Base-by-base conservation (phyloP, 495 filamentous ascomycete genomes). In the Neurospora sp. region DNA sequence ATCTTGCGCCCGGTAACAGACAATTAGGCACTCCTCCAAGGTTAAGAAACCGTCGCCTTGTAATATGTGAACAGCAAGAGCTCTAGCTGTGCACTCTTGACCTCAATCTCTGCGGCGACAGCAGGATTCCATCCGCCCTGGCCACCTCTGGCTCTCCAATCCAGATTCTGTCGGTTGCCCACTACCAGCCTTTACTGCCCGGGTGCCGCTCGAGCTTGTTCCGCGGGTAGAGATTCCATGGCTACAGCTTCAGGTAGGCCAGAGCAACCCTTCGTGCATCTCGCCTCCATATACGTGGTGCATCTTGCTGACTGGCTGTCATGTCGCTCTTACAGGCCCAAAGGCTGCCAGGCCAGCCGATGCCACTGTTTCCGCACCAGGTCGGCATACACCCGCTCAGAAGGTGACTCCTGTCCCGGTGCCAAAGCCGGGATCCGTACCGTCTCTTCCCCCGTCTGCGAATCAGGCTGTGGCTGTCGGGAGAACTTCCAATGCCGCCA, bases 341-440 rank as follows among this genome's bases (percentile, higher is more conserved):
- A 76, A 76, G 71, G 71, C 74, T 31, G 38, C n/a, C 16, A 72
- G 69, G 69, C 75, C 74, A 11, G 54, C 71, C 18, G 72, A 69
- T 41, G 39, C 44, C 9, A 71, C 46, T 39, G 41, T 59, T 27
- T n/a, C 74, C 23, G 41, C 69, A 35, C 70, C 74, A 9, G 31
- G 27, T 35, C 76, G 71, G 14, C 20, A 76, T 6, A 71, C 72
- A 11, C 40, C 71, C 10, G 54, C 69, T 41, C 69, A 39, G 27
- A 80, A 77, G 41, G 73, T 75, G 14, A 75, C 76, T 41, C 75
- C 79, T 23, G 72, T 77, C 6, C 78, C 78, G 5, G 71, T 78
- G 6, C 77, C 78, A 6, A 77, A 75, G 46, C 73, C 72, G n/a
- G 74, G 77, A 38, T 70, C 74, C 6, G 75, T 79, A 69, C 71